Evolutionary conservation across 164 flowering plant species (phyloP).

Genomic region (Macadamia tetraphylla): DNA sequence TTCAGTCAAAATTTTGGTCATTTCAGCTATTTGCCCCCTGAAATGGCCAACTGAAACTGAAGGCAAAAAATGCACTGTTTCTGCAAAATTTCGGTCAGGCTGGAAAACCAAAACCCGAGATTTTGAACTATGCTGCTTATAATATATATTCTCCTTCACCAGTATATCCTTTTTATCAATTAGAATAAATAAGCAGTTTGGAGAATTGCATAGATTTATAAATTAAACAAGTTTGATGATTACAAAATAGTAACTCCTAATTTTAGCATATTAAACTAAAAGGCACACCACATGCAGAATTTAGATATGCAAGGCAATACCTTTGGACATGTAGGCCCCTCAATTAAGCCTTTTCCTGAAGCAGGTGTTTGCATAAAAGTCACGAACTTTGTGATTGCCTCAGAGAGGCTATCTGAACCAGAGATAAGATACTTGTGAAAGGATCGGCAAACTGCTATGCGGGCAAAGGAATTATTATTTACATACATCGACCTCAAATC

Average conservation of each 20-base stretch:
- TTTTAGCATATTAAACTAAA: not conserved
- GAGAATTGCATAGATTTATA: not conserved
- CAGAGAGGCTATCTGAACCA: conserved; percentile 48
- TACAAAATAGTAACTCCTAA: not conserved
- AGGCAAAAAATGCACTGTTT: too few species aligned
- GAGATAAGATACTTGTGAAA: conserved; percentile 61
- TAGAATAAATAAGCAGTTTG: not conserved
- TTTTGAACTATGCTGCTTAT: too few species aligned
- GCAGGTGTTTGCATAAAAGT: conserved; percentile 30
- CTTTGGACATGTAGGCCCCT: conserved; percentile 78
- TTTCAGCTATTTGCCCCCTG: too few species aligned
- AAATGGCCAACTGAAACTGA: too few species aligned
- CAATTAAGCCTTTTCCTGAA: conserved; percentile 22
- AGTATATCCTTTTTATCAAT: not conserved
- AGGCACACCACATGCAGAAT: not conserved
- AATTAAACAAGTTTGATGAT: not conserved
- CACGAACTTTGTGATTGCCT: conserved; percentile 51
- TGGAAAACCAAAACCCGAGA: too few species aligned
- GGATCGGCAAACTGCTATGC: conserved; percentile 50
- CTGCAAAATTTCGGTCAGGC: too few species aligned
- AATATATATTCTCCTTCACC: conserved; percentile 29
- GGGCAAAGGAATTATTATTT: conserved; percentile 76
- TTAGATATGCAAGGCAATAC: conserved; percentile 26
- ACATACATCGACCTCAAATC: conserved; percentile 77
- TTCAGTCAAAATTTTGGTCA: too few species aligned